Evolutionary conservation across 108 stramenopile species (phyloP).

Genomic region (Conticribra guillardii): DNA sequence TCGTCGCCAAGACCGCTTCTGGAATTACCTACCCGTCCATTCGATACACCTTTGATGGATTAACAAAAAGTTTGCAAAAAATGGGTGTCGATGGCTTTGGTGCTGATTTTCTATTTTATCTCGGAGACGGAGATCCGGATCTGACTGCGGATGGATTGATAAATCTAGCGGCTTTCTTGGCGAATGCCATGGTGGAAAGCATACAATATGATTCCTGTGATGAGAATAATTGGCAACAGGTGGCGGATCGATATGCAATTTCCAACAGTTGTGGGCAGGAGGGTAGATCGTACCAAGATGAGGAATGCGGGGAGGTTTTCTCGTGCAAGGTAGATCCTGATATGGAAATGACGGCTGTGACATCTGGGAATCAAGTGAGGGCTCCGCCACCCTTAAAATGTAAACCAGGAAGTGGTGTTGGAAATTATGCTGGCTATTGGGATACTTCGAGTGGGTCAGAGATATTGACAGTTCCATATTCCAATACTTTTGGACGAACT

Average conservation of each 20-base stretch:
- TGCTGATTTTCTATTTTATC: slow-evolving; percentile 26
- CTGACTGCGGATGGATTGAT: slow-evolving; percentile 27
- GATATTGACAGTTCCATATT: slow-evolving; percentile 9
- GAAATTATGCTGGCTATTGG: slow-evolving; percentile 50
- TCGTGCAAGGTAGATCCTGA: slow-evolving; percentile 41
- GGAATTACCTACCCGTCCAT: not conserved
- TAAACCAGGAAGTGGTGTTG: slow-evolving; percentile 23
- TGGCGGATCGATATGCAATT: slow-evolving; percentile 34
- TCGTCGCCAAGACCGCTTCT: not conserved
- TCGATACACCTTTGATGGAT: not conserved
- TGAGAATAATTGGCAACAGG: slow-evolving; percentile 45
- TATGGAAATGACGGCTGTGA: slow-evolving; percentile 46
- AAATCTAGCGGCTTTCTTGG: slow-evolving; percentile 45
- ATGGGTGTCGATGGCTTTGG: slow-evolving; percentile 34
- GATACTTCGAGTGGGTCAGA: slow-evolving; percentile 20
- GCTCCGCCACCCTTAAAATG: slow-evolving; percentile 51
- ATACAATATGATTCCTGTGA: slow-evolving; percentile 56
- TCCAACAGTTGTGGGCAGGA: slow-evolving; percentile 55
- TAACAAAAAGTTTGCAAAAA: not conserved
- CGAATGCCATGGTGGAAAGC: slow-evolving; percentile 49
- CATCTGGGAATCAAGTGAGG: slow-evolving; percentile 17
- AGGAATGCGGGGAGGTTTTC: slow-evolving; percentile 36
- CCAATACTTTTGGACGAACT: slow-evolving; percentile 32
- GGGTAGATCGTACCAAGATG: slow-evolving; percentile 45
- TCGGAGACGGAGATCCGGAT: slow-evolving; percentile 20